Percentiles rank a stretch among this genome's conserved stretches.
These are phyloP conservation scores for Trametes meyenii DNA, from an alignment of 768 basidiomycete genomes.

Conservation along the genomic window DNA sequence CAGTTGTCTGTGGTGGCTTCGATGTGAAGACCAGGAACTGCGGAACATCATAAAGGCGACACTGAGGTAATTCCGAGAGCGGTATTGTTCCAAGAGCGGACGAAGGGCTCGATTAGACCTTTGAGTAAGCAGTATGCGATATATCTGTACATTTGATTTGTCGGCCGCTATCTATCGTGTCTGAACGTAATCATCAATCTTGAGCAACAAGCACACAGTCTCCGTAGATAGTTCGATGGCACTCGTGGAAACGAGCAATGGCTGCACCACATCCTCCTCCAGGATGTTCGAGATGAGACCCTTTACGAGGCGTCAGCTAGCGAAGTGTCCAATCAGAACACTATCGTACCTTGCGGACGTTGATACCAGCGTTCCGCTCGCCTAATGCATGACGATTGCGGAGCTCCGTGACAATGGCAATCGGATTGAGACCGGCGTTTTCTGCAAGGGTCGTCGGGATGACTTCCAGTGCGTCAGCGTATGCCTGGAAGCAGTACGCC, in stretches of 20 bases:
- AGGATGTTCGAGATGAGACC: conserved; percentile 96
- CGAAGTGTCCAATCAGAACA: neutral
- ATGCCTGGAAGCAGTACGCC: conserved; percentile 98
- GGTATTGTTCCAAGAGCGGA: neutral
- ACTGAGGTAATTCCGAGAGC: conserved; percentile 1
- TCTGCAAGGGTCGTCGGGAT: conserved; percentile 98
- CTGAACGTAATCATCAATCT: conserved; percentile 95
- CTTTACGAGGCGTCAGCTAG: conserved; percentile 40
- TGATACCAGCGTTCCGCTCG: conserved; percentile 94
- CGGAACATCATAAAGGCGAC: conserved; percentile 46
- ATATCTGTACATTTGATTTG: conserved; percentile 22
- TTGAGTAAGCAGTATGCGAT: conserved; percentile 12
- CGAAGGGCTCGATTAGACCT: conserved; percentile 1
- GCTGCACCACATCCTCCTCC: conserved; percentile 97
- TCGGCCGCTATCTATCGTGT: conserved; percentile 50
- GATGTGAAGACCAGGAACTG: conserved; percentile 51
- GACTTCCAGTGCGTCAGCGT: conserved; percentile 95
- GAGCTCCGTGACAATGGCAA: conserved; percentile 96
- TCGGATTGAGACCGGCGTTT: conserved; percentile 97
- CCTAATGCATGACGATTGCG: conserved; percentile 96
- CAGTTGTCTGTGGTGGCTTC: conserved; percentile 72
- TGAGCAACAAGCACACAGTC: conserved; percentile 93
- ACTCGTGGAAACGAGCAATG: conserved; percentile 91
- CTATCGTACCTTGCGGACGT: conserved; percentile 84
- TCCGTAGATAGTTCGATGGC: conserved; percentile 95